These are phyloP conservation scores for Hygrocybe punicea DNA, from an alignment of 768 basidiomycete species.

Conservation along the genomic window DNA sequence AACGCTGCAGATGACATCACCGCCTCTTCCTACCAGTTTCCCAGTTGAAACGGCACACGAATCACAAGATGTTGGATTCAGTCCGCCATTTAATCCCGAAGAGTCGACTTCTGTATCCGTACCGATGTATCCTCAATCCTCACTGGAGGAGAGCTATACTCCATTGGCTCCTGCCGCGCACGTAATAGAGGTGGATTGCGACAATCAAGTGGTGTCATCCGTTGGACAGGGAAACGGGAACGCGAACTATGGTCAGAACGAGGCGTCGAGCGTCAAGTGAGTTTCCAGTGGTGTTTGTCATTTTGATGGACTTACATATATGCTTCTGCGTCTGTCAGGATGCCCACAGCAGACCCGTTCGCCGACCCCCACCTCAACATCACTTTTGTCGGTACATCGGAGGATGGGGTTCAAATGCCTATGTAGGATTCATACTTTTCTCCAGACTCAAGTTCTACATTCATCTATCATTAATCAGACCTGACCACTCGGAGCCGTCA, in stretches of 20 bases:
- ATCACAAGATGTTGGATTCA: neutral
- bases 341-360: constrained; percentile 3
- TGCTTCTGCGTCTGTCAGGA: neutral
- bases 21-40: neutral
- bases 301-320: neutral
- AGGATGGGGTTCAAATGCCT: neutral
- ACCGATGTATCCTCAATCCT: neutral
- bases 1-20: no score
- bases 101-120: neutral
- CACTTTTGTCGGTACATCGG: neutral
- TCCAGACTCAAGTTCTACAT: constrained; percentile 12
- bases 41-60: no score
- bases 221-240: neutral
- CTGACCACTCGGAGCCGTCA: constrained; percentile 14
- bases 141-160: neutral
- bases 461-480: neutral
- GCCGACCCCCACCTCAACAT: neutral
- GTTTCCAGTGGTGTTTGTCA: neutral
- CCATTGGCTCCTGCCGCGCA: neutral
- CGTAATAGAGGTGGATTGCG: neutral
- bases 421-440: neutral
- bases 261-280: neutral
- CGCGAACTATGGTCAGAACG: neutral
- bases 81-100: neutral
- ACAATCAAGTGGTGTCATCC: neutral